These are phyloP conservation scores for Novymonas esmeraldas DNA, from an alignment of 208 protist species.

Conservation along the genomic window DNA sequence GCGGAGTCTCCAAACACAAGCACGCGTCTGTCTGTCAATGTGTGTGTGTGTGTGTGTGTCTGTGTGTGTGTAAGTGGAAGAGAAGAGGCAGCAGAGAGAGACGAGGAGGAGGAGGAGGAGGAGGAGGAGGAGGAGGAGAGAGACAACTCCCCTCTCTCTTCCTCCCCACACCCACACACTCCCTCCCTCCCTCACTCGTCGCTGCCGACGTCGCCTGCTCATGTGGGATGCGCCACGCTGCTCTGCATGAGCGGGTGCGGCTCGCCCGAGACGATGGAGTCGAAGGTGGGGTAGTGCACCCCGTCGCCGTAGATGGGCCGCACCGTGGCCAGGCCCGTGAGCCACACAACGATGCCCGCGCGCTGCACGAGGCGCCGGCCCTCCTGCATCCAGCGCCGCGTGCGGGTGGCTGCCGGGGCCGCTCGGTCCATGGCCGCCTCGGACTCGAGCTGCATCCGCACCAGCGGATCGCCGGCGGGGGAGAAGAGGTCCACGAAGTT, in stretches of 20 bases:
- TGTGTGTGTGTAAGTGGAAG: background rate
- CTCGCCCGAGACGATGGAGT: constrained; percentile 25
- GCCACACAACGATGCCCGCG: constrained; percentile 45
- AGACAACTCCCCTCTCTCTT: background rate
- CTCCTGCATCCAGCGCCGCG: background rate
- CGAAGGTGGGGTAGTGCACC: constrained; percentile 70
- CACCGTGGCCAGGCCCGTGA: constrained; percentile 51
- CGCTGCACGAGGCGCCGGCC: background rate
- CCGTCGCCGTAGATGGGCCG: constrained; percentile 52
- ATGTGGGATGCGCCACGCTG: background rate
- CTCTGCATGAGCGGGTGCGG: constrained; percentile 11
- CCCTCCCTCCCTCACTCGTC: background rate
- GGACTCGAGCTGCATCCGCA: constrained; percentile 20
- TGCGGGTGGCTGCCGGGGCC: background rate
- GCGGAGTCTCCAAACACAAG: background rate
- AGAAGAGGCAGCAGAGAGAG: background rate
- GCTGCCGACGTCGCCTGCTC: too few relatives aligned
- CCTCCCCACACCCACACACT: background rate
- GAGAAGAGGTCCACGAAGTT: constrained; percentile 74
- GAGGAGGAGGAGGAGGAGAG: too few relatives aligned
- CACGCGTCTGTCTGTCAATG: background rate
- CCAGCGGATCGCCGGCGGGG: constrained; percentile 51
- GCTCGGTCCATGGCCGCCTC: background rate
- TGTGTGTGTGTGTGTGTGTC: background rate
- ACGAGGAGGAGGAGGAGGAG: too few relatives aligned